Evolutionary conservation across 2,329 filamentous ascomycete species (phyloP).

Genomic region (Neopestalotiopsis rosae): DNA sequence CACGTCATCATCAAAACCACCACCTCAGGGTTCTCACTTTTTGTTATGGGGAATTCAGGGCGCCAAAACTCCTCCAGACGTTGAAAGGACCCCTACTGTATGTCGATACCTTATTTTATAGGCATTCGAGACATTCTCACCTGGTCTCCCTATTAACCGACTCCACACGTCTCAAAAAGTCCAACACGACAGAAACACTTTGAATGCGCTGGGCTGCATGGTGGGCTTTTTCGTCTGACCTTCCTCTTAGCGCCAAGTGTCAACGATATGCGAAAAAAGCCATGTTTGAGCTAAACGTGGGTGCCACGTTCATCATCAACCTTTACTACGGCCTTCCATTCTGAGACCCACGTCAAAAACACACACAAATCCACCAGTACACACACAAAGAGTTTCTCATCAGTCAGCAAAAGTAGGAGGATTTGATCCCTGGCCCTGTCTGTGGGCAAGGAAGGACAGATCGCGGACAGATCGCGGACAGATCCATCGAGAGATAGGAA

Average conservation of each 20-base stretch:
- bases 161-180: background rate
- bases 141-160: background rate
- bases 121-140: background rate
- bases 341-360: constrained; percentile 2
- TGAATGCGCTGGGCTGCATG: background rate
- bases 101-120: background rate
- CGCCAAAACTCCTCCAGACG: background rate
- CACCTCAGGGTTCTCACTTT: too few species aligned
- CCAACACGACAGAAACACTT: background rate
- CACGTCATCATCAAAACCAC: background rate
- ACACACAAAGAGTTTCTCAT: background rate
- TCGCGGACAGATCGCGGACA: background rate
- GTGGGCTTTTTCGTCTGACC: background rate
- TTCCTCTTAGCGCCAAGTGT: constrained; percentile 11
- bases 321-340: constrained; percentile 3
- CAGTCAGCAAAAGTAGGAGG: background rate
- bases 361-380: background rate
- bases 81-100: background rate
- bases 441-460: background rate
- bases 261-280: background rate
- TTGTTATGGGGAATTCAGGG: too few species aligned
- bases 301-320: constrained; percentile 27
- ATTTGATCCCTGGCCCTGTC: background rate
- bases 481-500: background rate
- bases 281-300: constrained; percentile 22